These are phyloP conservation scores for Decorospora gaudefroyi DNA, from an alignment of 2,329 filamentous ascomycete genomes.

Conservation along the genomic window DNA sequence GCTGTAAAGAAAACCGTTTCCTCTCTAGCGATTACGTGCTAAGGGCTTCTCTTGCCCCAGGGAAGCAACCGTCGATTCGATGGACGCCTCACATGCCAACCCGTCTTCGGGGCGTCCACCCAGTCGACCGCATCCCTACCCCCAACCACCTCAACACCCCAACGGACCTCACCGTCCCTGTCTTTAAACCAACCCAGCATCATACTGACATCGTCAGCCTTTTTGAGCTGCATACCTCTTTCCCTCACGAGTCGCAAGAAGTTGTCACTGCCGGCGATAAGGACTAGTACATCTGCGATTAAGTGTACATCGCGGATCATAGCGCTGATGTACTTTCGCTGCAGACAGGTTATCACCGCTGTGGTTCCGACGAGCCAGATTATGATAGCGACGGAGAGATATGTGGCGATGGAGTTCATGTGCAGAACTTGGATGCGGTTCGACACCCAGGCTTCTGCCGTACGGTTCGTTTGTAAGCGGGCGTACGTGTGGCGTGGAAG, in stretches of 20 bases:
- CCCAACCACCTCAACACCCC: conserved; percentile 33
- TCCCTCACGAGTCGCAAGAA: conserved; percentile 25
- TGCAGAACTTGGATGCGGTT: conserved; percentile 23
- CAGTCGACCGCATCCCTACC: conserved; percentile 21
- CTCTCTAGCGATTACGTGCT: conserved; percentile 11
- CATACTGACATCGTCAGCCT: conserved; percentile 12
- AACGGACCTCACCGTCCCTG: conserved; percentile 22
- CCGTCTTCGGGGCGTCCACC: conserved; percentile 18
- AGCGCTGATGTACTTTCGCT: conserved; percentile 21
- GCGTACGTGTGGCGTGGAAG: conserved; percentile 9
- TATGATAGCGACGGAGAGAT: conserved; percentile 24
- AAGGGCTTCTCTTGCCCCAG: not conserved
- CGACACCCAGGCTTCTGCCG: conserved; percentile 13
- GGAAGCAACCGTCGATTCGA: not conserved
- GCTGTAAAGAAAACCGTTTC: conserved; percentile 13
- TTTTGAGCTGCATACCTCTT: conserved; percentile 17
- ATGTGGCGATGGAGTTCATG: conserved; percentile 27
- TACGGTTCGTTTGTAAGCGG: conserved; percentile 13
- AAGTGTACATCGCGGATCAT: conserved; percentile 29
- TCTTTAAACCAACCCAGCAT: conserved; percentile 32
- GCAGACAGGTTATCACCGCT: conserved; percentile 16
- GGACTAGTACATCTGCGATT: conserved; percentile 30
- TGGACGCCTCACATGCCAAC: conserved; percentile 8
- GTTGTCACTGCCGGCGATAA: conserved; percentile 32
- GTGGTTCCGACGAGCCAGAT: conserved; percentile 27